Evolutionary conservation across 331 rosid species (phyloP).

Genomic region (Dryas integrifolia): DNA sequence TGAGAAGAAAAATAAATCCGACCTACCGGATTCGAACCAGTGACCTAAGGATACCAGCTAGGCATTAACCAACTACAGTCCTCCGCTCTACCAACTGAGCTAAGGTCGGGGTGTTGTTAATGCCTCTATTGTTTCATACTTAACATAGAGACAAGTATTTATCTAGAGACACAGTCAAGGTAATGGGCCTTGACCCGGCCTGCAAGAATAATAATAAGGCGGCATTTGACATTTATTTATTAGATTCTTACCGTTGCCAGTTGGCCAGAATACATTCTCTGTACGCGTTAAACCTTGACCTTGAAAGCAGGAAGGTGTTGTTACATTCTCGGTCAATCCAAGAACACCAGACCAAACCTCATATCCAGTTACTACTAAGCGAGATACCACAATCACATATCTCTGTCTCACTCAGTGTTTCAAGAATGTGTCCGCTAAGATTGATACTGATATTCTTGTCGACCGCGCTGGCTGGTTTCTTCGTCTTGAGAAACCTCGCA

Average conservation of each 20-base stretch:
- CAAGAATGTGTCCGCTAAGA: slow-evolving; percentile 16
- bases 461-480: slow-evolving; percentile 1
- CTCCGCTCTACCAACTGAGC: slow-evolving; percentile 65
- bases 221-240: no score
- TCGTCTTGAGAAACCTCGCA: background rate
- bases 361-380: no score
- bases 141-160: no score
- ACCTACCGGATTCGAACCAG: slow-evolving; percentile 85
- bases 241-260: no score
- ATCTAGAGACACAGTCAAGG: no score
- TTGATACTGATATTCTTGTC: slow-evolving; percentile 8
- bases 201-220: background rate
- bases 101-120: slow-evolving; percentile 36
- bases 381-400: background rate
- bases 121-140: no score
- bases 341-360: no score
- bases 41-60: slow-evolving; percentile 38
- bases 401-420: background rate
- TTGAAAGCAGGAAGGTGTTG: background rate
- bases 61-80: slow-evolving; percentile 40
- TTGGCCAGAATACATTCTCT: background rate
- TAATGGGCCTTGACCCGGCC: background rate
- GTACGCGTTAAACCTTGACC: background rate
- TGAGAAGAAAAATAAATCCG: slow-evolving; percentile 16
- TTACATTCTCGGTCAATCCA: no score